Evolutionary conservation across 208 protist species (phyloP).

Genomic region (Borovskyia barvae): DNA sequence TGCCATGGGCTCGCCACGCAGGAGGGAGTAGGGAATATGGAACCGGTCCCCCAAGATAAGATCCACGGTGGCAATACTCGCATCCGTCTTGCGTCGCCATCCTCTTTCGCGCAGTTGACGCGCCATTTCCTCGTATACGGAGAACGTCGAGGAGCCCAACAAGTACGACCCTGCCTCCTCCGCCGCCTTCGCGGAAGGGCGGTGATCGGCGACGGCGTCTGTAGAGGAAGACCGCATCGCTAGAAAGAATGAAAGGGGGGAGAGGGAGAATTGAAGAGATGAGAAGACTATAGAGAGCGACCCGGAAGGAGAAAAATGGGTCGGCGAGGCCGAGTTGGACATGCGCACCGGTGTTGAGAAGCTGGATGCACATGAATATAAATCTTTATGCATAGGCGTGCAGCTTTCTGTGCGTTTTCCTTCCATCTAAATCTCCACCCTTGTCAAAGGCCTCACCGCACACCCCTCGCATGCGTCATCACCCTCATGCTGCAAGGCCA

Average conservation of each 20-base stretch:
- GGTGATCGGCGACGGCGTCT: too few species aligned
- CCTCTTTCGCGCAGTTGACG: constrained; percentile 50
- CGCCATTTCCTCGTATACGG: constrained; percentile 86
- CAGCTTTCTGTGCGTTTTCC: too few species aligned
- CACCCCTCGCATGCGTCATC: too few species aligned
- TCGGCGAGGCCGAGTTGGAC: too few species aligned
- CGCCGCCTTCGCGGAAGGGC: background rate
- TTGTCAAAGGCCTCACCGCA: too few species aligned
- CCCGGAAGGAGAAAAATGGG: background rate
- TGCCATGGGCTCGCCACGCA: constrained; percentile 60
- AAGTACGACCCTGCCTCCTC: constrained; percentile 28
- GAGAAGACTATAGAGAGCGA: background rate
- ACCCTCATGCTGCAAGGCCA: too few species aligned
- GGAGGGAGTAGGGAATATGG: constrained; percentile 67
- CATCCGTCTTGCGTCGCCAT: constrained; percentile 36
- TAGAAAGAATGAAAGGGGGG: constrained; percentile 10
- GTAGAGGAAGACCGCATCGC: background rate
- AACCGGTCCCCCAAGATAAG: constrained; percentile 83
- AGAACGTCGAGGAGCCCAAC: constrained; percentile 61
- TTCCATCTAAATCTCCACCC: too few species aligned
- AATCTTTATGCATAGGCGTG: too few species aligned
- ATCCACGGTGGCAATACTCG: constrained; percentile 40
- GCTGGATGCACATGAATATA: too few species aligned
- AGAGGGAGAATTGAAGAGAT: background rate
- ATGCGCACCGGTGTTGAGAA: too few species aligned